Base-by-base conservation (phyloP, 2,329 filamentous ascomycete genomes). In the Trichoderma sp. region DNA sequence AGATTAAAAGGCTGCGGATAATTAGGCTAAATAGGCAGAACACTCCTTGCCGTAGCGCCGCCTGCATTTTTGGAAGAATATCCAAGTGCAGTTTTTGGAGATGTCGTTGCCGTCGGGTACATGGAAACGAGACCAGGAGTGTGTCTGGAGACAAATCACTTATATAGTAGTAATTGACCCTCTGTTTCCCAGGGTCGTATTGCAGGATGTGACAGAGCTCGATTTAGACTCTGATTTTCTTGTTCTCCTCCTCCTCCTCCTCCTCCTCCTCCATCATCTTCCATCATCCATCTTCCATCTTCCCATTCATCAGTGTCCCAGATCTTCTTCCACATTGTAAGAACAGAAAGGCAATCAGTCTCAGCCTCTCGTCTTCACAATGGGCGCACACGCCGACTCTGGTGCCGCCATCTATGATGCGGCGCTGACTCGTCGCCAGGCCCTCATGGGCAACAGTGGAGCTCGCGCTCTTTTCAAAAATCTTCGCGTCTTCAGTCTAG, bases 401-500 rank as follows among this genome's bases (percentile, higher is more conserved):
- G 69, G 68, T 39, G 70, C 70, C 17, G 54, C 63, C 35, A 67
- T 71, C 64, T 84, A 86, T 70, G 83, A 86, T 82, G 84, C 82
- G 22, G 85, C 85, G 19, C 76, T 87, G 13, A 73, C 80, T 48
- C 81, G 84, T 64, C 84, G 84, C 10, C 80, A 86, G 75, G 81
- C 81, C 45, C 78, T 87, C 32, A 86, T 86, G 82, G 84, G 84
- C 63, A 78, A 79, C 2, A 83, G 80, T 70, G 85, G 86, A 4
- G 82, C 84, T 0, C 73, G 77, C 19, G 85, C 84, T 13, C 76
- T 89, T 52, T 74, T 88, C 15, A 88, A 87, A 76, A 89, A 89
- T 73, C 84, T 83, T 73, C 85, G 83, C 52, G 87, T 89, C 17
- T 87, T 87, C 71, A 79, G 83, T n/a, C 84, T 89, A 68, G 86